Base-by-base conservation (phyloP, 2,329 filamentous ascomycete species). In the Pseudogymnoascus sp. region DNA sequence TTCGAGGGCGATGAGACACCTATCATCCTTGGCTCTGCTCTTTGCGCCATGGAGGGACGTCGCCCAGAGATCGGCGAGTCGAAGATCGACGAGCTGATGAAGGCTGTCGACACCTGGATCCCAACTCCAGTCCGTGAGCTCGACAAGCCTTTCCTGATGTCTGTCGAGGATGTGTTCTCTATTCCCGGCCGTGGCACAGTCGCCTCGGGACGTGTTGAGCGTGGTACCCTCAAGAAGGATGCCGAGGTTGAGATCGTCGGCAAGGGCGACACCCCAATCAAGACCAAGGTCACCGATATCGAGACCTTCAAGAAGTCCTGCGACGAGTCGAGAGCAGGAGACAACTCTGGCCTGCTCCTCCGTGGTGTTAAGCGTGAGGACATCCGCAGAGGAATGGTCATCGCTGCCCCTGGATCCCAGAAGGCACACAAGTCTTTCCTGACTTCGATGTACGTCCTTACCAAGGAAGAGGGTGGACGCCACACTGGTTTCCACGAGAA, bases 251-350 rank as follows among this genome's bases (percentile, higher is more conserved):
- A 99, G 82, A 85, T 99, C 67, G 84, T 99, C 65, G 94, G 94
- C 75, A 96, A 94, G 82, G 86, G 87, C 69, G 77, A 79, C 62
- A 83, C 86, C 52, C 79, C 90, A 68, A 90, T 97, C 82, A 97
- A 95, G 87, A 97, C 94, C 77, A 97, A 97, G 84, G 93, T 99
- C 68, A 99, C 94, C 73, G 95, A 99, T 74, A 97, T 99, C 70
- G 94, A 99, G 83, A 99, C 93, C 68, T 99, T 99, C 85, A 97
- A 97, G 85, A 99, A 99, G 86, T 95, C 92, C 59, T 97, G 94
- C 78, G 92, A 97, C 63, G 91, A 96, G 79, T 96, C 93, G 64
- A 86, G 90, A 71, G 94, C 94, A 65, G 94, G 94, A 77, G 94
- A 99, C 79, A 99, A 97, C 87, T 97, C 94, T 27, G 94, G 94